Evolutionary conservation across 169 alveolate species (phyloP).

Genomic region (Plasmodium malariae): DNA sequence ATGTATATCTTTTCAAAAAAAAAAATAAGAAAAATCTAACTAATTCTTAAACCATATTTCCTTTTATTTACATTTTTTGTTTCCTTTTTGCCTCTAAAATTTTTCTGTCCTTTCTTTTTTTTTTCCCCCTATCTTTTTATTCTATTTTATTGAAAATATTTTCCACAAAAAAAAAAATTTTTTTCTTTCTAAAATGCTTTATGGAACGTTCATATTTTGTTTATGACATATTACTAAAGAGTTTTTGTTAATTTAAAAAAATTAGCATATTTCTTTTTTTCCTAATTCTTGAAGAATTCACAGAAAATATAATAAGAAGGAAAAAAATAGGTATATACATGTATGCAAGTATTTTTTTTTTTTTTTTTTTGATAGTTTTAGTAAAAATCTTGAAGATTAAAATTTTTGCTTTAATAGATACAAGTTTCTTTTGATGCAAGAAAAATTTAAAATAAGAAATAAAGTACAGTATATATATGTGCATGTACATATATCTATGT

Average conservation of each 20-base stretch:
- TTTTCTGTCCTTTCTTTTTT: neutral
- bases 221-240: neutral
- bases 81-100: neutral
- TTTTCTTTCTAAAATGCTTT: slow-evolving; percentile 2
- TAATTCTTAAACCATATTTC: too few species aligned
- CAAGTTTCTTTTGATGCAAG: neutral
- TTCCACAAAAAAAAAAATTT: slow-evolving; percentile 18
- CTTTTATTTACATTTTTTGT: neutral
- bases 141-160: neutral
- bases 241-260: neutral
- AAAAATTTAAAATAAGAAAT: too few species aligned
- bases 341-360: too few species aligned
- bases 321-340: neutral
- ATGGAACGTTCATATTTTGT: slow-evolving; percentile 12
- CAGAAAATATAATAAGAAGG: neutral
- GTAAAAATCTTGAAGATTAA: neutral
- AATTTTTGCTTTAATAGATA: neutral
- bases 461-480: neutral
- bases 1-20: too few species aligned
- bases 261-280: neutral
- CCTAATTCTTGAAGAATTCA: slow-evolving; percentile 13
- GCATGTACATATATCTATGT: too few species aligned
- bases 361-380: too few species aligned
- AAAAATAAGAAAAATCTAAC: too few species aligned
- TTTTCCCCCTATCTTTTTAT: slow-evolving; percentile 10